Base-by-base conservation (phyloP, 441 rosid genomes). In the Erodium texanum region DNA sequence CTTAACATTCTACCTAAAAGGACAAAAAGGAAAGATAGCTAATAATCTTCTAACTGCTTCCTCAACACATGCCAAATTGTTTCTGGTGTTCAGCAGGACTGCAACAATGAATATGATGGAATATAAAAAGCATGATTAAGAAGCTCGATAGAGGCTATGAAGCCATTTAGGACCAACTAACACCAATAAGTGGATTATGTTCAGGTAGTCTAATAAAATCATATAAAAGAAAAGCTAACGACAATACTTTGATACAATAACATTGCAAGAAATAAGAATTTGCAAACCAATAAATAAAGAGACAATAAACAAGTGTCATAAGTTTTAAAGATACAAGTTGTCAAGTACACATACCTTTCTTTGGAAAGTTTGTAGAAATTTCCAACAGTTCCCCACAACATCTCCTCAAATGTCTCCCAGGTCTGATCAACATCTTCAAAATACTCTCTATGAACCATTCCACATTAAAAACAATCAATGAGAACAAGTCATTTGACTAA, bases 321-420 rank as follows among this genome's bases (percentile, higher is more conserved):
- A 32, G 36, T 32, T 32, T 32, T 32, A 32, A 32, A 32, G 36
- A 32, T 32, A 32, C 36, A 32, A 32, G n/a, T n/a, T n/a, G n/a
- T n/a, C n/a, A n/a, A n/a, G 36, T 32, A 32, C 36, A 32, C 6
- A 32, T 83, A 94, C 99, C 99, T 94, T 80, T 94, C 98, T 80
- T 94, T 92, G n/a, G 99, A 82, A 65, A 92, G 97, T 79, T 86
- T 89, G 76, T 85, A 87, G 74, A 86, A 90, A 83, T 90, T 92
- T 73, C 88, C 69, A 73, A 94, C 70, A 71, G 90, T 97, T 50
- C 80, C 88, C 99, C 99, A 94, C 77, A 94, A 80, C 81, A 94
- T 89, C 77, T 90, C 88, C 82, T 94, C 99, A 81, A 94, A 92
- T 50, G 93, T 94, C 82, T 90, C 99, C 98, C 99, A 94, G 2